A percentile compares a stretch with the other conserved stretches of the same genome.
Conservation (phyloP, 23 red algal species). For the Gracilaria vermiculophylla region DNA sequence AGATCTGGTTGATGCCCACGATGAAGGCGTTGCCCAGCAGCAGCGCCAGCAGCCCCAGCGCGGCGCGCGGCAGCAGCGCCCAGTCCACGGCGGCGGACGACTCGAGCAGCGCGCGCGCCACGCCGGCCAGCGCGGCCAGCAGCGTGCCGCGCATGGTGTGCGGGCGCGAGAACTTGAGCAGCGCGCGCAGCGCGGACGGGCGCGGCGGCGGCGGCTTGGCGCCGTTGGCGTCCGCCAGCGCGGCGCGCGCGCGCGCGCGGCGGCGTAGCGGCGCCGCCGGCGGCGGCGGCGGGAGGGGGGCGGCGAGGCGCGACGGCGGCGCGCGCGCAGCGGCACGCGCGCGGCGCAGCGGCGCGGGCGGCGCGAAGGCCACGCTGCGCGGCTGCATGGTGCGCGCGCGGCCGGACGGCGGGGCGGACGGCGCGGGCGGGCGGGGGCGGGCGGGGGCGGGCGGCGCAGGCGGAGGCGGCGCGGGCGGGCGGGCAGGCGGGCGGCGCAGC, state of each 20-base stretch:
- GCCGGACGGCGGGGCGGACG: no score
- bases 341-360: no score
- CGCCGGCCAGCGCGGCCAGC: conserved; percentile 81
- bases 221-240: conserved; percentile 8
- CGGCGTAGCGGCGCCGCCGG: neutral
- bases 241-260: neutral
- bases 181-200: no score
- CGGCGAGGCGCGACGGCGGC: no score
- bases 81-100: conserved; percentile 60
- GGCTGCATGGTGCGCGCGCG: no score
- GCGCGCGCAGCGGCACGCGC: no score
- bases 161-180: conserved; percentile 87
- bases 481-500: no score
- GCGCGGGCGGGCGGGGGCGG: no score
- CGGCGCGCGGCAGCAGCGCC: conserved; percentile 72
- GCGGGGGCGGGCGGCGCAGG: no score
- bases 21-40: conserved; percentile 92
- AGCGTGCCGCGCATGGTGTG: conserved; percentile 99
- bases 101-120: conserved; percentile 80
- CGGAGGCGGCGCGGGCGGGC: no score
- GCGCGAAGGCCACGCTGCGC: no score
- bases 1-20: conserved; percentile 97
- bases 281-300: no score
- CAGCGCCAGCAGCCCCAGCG: conserved; percentile 80
- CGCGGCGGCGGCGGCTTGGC: neutral